Evolutionary conservation across 306 rosid species (phyloP).

Genomic region (Dalbergia cochinchinensis): DNA sequence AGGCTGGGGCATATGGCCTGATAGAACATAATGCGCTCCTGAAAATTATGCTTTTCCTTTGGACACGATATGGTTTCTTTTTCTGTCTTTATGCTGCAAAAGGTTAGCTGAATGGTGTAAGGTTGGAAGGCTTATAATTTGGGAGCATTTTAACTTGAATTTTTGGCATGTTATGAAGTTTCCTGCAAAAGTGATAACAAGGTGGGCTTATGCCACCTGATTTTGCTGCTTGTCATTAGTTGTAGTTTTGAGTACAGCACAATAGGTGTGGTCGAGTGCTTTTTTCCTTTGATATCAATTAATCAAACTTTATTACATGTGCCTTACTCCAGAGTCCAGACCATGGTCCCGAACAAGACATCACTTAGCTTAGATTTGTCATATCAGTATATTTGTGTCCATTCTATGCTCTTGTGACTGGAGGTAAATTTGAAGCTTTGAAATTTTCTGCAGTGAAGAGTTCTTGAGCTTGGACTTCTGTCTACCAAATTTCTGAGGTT

Average conservation of each 20-base stretch:
- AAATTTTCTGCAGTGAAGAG: conserved; percentile 1
- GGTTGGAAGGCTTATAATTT: conserved; percentile 45
- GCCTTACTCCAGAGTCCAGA: conserved; percentile 55
- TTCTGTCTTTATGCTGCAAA: conserved; percentile 56
- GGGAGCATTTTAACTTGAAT: conserved; percentile 51
- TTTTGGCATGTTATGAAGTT: conserved; percentile 59
- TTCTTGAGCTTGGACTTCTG: conserved; percentile 16
- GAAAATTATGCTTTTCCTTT: conserved; percentile 55
- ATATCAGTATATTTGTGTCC: conserved; percentile 31
- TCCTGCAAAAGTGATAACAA: conserved; percentile 57
- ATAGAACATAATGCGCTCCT: conserved; percentile 32
- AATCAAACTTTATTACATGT: conserved; percentile 63
- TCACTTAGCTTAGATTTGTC: conserved; percentile 50
- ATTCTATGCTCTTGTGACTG: conserved; percentile 42
- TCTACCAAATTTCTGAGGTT: conserved; percentile 22
- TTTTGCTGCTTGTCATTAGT: conserved; percentile 60
- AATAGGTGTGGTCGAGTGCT: conserved; percentile 48
- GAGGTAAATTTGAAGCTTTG: conserved; percentile 31
- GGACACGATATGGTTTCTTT: conserved; percentile 49
- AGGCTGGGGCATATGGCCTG: conserved; percentile 38
- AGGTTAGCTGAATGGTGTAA: conserved; percentile 54
- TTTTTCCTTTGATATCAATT: conserved; percentile 56
- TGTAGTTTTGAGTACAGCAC: conserved; percentile 58
- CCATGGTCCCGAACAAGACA: conserved; percentile 55
- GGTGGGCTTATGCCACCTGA: conserved; percentile 66